phyloP scores from a whole-genome alignment of 1,284 basidiomycete species.

The Leccinum huronense region DNA sequence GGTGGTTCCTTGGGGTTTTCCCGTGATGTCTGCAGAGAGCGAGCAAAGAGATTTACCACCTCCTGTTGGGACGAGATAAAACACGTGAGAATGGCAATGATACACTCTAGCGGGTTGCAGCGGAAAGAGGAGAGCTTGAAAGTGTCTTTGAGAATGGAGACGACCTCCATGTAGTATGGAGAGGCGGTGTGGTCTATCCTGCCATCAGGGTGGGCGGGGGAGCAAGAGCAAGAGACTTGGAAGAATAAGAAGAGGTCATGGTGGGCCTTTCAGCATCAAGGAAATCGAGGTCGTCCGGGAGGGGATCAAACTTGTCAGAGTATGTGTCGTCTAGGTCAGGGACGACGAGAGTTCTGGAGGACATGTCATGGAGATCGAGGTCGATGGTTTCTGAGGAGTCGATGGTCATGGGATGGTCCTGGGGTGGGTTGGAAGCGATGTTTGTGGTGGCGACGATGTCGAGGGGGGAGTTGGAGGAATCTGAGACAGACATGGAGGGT shows the following conservation, averaged over 20 bases:
- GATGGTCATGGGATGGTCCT: conserved; percentile 8
- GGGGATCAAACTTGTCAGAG: conserved; percentile 31
- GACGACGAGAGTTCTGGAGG: conserved; percentile 20
- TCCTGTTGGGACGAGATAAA: conserved; percentile 96
- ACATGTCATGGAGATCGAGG: conserved; percentile 23
- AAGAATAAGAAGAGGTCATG: conserved; percentile 5
- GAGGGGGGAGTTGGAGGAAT: conserved; percentile 19
- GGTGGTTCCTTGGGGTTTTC: conserved; percentile 78
- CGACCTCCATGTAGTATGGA: conserved; percentile 59
- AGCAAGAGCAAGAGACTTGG: conserved; percentile 4
- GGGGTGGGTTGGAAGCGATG: background rate
- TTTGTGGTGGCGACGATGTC: conserved; percentile 2
- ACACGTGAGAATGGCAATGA: conserved; percentile 85
- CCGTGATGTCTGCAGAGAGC: conserved; percentile 68
- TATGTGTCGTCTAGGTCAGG: conserved; percentile 34
- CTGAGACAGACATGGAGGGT: conserved; percentile 20
- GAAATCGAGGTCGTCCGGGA: conserved; percentile 22
- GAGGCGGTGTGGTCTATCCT: conserved; percentile 12
- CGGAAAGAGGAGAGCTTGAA: conserved; percentile 78
- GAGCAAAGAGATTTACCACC: conserved; percentile 90
- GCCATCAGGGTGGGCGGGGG: conserved; percentile 1
- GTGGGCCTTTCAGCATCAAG: conserved; percentile 15
- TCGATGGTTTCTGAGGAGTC: conserved; percentile 17
- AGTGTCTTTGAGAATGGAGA: conserved; percentile 56
- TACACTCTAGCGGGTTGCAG: conserved; percentile 84